Evolutionary conservation across 768 basidiomycete species (phyloP).

Genomic region (Coprinellus micaceus): DNA sequence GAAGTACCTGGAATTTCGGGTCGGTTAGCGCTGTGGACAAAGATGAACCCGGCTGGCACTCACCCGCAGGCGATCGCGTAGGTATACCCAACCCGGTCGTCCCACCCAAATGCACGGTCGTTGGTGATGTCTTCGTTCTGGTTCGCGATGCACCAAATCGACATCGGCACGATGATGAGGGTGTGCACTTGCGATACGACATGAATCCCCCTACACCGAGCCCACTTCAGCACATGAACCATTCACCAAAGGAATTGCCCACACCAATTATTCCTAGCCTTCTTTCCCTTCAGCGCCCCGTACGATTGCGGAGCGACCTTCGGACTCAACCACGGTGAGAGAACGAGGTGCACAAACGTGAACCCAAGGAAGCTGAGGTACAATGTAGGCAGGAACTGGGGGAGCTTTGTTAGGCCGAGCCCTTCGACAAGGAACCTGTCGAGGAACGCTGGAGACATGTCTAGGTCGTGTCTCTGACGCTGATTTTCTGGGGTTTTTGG

Average conservation of each 20-base stretch:
- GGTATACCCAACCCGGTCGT: constrained; percentile 51
- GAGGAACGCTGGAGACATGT: constrained; percentile 13
- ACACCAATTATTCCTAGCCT: constrained; percentile 61
- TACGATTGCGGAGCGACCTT: constrained; percentile 50
- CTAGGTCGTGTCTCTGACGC: background rate
- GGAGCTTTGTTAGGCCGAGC: constrained; percentile 53
- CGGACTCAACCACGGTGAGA: constrained; percentile 53
- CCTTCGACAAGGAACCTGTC: constrained; percentile 26
- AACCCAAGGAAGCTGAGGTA: constrained; percentile 55
- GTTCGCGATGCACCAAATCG: constrained; percentile 45
- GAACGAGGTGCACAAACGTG: constrained; percentile 50
- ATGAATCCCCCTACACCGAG: constrained; percentile 54
- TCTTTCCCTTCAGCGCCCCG: constrained; percentile 33
- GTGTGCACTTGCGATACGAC: constrained; percentile 74
- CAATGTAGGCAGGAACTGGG: constrained; percentile 52
- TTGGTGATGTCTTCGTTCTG: constrained; percentile 39
- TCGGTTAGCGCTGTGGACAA: background rate
- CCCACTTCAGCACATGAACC: constrained; percentile 49
- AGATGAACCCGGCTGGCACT: constrained; percentile 14
- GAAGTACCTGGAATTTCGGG: constrained; percentile 53
- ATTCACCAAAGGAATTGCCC: too few relatives aligned
- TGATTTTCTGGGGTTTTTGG: background rate
- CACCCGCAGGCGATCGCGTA: constrained; percentile 72
- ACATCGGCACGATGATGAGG: constrained; percentile 60
- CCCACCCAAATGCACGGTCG: constrained; percentile 80